Evolutionary conservation across 2,329 filamentous ascomycete species (phyloP).

Genomic region (Metarhizium robertsii): DNA sequence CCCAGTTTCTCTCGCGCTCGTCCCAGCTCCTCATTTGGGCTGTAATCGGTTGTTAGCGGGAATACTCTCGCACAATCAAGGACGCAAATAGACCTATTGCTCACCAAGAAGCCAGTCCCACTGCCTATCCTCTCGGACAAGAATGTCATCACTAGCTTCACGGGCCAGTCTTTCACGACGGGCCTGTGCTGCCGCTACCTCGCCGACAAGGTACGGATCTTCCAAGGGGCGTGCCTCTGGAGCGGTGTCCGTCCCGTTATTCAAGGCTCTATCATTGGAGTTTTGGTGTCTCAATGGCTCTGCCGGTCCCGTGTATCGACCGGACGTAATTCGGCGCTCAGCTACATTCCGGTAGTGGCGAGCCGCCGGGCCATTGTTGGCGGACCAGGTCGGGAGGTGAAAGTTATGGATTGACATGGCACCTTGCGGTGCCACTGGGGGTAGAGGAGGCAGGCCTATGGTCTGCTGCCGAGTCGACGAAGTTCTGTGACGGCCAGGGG

Average conservation of each 20-base stretch:
- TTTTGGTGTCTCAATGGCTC: constrained; percentile 14
- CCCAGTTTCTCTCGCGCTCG: constrained; percentile 40
- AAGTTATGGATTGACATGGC: constrained; percentile 41
- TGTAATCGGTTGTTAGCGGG: constrained; percentile 14
- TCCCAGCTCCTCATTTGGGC: constrained; percentile 42
- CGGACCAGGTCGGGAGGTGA: constrained; percentile 50
- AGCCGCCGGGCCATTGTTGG: constrained; percentile 41
- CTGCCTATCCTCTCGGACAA: constrained; percentile 46
- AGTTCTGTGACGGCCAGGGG: constrained; percentile 11
- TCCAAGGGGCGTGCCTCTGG: constrained; percentile 42
- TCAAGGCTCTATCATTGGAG: neutral
- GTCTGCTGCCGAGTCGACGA: constrained; percentile 22
- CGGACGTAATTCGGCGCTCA: constrained; percentile 45
- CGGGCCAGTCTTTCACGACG: constrained; percentile 47
- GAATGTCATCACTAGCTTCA: constrained; percentile 44
- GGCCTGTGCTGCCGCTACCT: constrained; percentile 50
- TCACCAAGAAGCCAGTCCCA: constrained; percentile 54
- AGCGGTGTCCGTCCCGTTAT: neutral
- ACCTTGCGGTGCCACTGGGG: constrained; percentile 27
- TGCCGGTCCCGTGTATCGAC: constrained; percentile 23
- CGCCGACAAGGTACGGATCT: constrained; percentile 59
- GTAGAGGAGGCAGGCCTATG: constrained; percentile 42
- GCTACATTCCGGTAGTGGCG: constrained; percentile 57
- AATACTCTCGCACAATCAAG: neutral
- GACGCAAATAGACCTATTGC: constrained; percentile 14